Base-by-base conservation (phyloP, 371 early-diverging fungal genomes). In the Mortierella sp. region DNA sequence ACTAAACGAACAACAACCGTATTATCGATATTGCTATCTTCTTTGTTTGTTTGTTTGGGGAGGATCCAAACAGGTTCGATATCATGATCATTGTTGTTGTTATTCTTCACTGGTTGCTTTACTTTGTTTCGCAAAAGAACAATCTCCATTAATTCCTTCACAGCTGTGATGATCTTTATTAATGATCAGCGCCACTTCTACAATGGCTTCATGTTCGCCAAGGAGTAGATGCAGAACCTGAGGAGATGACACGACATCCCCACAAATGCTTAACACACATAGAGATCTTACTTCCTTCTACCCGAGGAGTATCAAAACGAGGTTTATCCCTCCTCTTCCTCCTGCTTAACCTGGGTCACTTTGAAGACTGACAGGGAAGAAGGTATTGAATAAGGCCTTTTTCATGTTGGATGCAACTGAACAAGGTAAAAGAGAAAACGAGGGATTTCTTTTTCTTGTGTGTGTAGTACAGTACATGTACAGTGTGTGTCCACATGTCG, bases 181-280 rank as follows among this genome's bases (percentile, higher is more conserved):
- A 5, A 22, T 13, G n/a, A n/a, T n/a, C n/a, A n/a, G n/a, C n/a
- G n/a, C 11, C 31, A 4, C 19, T 55, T 19, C 31, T 29, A 16
- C 31, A 55, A 11, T 16, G 7, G 16, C 31, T 5, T 31, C 31
- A 7, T 34, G 31, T 6, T 16, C 24, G 9, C 9, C 34, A 4
- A 58, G 5, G 55, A 34, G 48, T 34, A 16, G 61, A 7, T 9
- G 19, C 19, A 19, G 16, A 58, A 58, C 8, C 61, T 34, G 61
- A 58, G 61, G 48, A 34, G 34, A 34, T 16, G 16, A 1, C 22
- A 31, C 19, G 19, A 31, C 61, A 58, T 58, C 61, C 34, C 61
- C 61, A 34, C 61, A 58, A 19, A 58, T 58, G 61, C 61, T 58
- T 58, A 58, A 58, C 34, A 34, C 6, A 58, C 61, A 58, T 58